Percentiles rank a stretch among this genome's conserved stretches.
Evolutionary conservation across 306 rosid genomes (phyloP).

Genomic region (peach (Prunus persica)): Prunus_persica_NCBIv2 NC_034010.1:24779001-24779500

Average conservation of each 20-base stretch:
- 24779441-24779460: constrained; percentile 49
- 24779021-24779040: background rate
- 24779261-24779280: constrained; percentile 48
- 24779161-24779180: constrained; percentile 2
- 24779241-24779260: constrained; percentile 48
- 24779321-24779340: constrained; percentile 56
- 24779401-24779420: constrained; percentile 22
- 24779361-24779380: constrained; percentile 41
- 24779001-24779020: background rate
- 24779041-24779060: background rate
- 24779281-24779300: constrained; percentile 57
- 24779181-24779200: constrained; percentile 26
- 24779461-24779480: constrained; percentile 62
- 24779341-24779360: constrained; percentile 48
- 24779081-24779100: constrained; percentile 5
- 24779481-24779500: constrained; percentile 53
- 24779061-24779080: background rate
- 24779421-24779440: constrained; percentile 27
- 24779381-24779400: constrained; percentile 25
- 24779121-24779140: constrained; percentile 5
- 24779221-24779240: constrained; percentile 77
- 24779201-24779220: constrained; percentile 63
- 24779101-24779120: background rate
- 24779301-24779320: constrained; percentile 80
- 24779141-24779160: constrained; percentile 3